Evolutionary conservation across 2,329 filamentous ascomycete genomes (phyloP), one percentile per base, ranked within the genome.

Genomic region (Teratosphaeria pseudoeucalypti): DNA sequence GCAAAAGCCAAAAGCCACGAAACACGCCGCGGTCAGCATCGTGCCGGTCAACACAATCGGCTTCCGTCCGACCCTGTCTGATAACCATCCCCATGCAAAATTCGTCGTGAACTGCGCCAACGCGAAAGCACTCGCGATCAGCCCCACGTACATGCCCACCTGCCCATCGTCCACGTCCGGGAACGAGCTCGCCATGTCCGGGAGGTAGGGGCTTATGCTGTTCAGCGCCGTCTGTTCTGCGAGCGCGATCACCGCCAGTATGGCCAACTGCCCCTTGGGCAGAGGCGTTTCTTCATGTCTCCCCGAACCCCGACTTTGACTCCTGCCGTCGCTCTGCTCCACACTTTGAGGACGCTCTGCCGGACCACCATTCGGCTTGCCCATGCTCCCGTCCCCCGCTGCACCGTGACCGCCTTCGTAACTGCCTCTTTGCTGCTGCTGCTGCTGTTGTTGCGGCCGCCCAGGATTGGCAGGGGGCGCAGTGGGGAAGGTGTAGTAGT

Each of bases 221-320:
- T 99, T 99, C 70, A 99, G 82, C 0, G 94, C 94, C 0, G 92
- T 97, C 78, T 99, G 94, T 72, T 99, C 94, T 58, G 89, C 88
- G 26, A 99, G 81, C 6, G 92, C 92, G 61, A 99, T 89, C 64
- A 96, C 77, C 1, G 92, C 92, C 37, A 99, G 79, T 12, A 97
- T 83, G 5, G 85, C 81, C 62, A 99, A 86, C 77, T 97, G 94
- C 65, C 81, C 85, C 64, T 85, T 84, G 0, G 94, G 94, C 19
- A 99, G 76, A 0, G 92, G 92, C 1, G 90, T 89, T 64, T 84
- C 81, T 64, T 81, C 75, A 62, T 77, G 70, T 57, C 55, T 55
- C 3, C 54, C 56, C 43, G 37, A 52, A 1, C 39, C 43, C 6
- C 47, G 23, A 58, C 53, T 54, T 3, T 52, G 16, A 29, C 19